Base-by-base conservation (phyloP, 805 yeast species). In the Yamadazyma laniorum region DNA sequence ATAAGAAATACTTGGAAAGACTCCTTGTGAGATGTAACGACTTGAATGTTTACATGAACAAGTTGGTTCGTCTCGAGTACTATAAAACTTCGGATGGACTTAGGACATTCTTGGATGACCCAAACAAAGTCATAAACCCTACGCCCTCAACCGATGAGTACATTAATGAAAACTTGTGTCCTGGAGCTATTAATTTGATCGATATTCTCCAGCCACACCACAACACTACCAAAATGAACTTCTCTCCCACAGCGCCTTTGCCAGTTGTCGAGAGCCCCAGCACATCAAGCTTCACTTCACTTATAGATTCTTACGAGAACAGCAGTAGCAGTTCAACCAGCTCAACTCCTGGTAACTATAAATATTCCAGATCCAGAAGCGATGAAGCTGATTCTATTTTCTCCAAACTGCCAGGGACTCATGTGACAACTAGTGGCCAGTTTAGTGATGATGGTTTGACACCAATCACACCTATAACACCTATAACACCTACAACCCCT, bases 221-320 rank as follows among this genome's bases (percentile, higher is more conserved):
- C 15, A 28, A 39, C 25, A 5, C 35, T 3, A 14, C 34, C 44
- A 35, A 27, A 19, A 43, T 38, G n/a, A 41, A 42, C 29, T 49
- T 40, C 26, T 54, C 59, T 0, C 44, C 58, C 3, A 56, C 61
- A 7, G 53, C 52, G 3, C 61, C 61, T 14, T 43, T 55, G 25
- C 58, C 59, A 4, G 47, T 47, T 7, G 18, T 35, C 14, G 40
- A 39, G 25, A 33, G 40, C 30, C 37, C 43, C 6, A 58, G 63
- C 34, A 31, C 60, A 9, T 32, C 44, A 14, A 60, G 63, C 27
- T 55, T 58, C 41, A 34, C 55, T 2, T 58, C 63, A 14, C 40
- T 63, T 11, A 56, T 61, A 28, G 65, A 58, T 18, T 48, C 52
- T 6, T 63, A 63, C 43, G 65, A 58, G 15, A 50, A 47, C 31